Base-by-base conservation (phyloP, 352 stramenopile species). In the Phytophthora lateralis region DNA sequence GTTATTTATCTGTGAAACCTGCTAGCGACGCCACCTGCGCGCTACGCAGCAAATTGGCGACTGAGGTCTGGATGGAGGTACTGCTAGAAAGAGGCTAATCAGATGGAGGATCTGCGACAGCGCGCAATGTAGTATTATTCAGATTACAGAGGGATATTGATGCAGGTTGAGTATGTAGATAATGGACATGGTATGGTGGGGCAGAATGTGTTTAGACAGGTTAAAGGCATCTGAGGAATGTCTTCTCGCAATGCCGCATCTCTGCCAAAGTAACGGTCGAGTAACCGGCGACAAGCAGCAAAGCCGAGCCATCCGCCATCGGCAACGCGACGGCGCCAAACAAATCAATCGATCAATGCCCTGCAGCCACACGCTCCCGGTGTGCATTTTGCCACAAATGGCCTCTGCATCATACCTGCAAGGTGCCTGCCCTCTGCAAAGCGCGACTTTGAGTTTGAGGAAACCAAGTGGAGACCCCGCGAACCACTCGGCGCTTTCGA, bases 11-110 rank as follows among this genome's bases (percentile, higher is more conserved):
- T 24, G 21, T 24, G 21, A 24, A 24, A 8, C 6, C 26, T 30
- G 26, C 26, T 30, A 30, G 26, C 7, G 26, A 30, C 32, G 32
- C 9, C 21, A 62, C 48, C 15, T 61, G 48, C 24, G 43, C 10
- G 0, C 15, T 20, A 39, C 27, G 54, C 20, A 34, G 55, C 26
- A 63, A 67, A 74, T 71, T 66, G n/a, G 60, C 38, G 38, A 70
- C 54, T 71, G 63, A 41, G 10, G 55, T 4, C 2, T 30, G 26
- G 2, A 8, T 9, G 26, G 26, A 30, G 26, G 26, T 30, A 30
- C 26, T 6, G 26, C 26, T 30, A 4, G 26, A 6, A 30, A 4
- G 26, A 30, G 26, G 26, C 29, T 66, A 54, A 66, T 66, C 55
- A 70, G 55, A 70, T 65, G 55, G n/a, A 2, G 12, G 26, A 39